Conservation (phyloP, 139 green algal genomes). For the Choricystis sp. region DNA sequence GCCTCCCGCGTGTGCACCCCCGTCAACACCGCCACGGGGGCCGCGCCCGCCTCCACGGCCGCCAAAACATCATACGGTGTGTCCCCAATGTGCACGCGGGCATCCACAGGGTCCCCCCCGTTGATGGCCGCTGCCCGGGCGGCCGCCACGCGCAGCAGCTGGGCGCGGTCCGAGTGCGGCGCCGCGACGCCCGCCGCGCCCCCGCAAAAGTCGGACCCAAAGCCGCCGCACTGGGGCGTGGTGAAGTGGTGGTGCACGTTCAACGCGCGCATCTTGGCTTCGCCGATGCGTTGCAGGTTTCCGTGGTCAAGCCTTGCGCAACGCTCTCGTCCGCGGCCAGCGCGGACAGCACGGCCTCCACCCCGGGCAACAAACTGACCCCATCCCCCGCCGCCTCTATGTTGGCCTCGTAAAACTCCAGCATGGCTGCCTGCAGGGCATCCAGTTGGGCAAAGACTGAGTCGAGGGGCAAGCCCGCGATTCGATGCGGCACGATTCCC, state of each 20-base stretch:
- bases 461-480: no score
- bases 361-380: slow-evolving; percentile 41
- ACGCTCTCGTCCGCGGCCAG: slow-evolving; percentile 13
- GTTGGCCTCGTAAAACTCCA: slow-evolving; percentile 21
- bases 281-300: slow-evolving; percentile 84
- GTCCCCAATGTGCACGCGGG: slow-evolving; percentile 51
- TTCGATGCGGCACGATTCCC: no score
- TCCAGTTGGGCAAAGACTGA: slow-evolving; percentile 18
- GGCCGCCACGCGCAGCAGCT: slow-evolving; percentile 67
- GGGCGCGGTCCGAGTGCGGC: slow-evolving; percentile 34
- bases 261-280: slow-evolving; percentile 61
- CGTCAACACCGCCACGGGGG: slow-evolving; percentile 53
- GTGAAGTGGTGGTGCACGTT: slow-evolving; percentile 61
- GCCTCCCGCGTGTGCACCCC: slow-evolving; percentile 48
- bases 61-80: slow-evolving; percentile 71
- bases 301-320: slow-evolving; percentile 62
- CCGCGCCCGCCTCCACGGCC: slow-evolving; percentile 34
- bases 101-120: not conserved
- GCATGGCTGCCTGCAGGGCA: slow-evolving; percentile 29
- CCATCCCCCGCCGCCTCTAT: slow-evolving; percentile 19
- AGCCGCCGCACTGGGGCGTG: slow-evolving; percentile 64
- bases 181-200: slow-evolving; percentile 56
- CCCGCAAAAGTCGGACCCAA: slow-evolving; percentile 50
- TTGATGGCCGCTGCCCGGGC: slow-evolving; percentile 13
- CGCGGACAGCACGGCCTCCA: slow-evolving; percentile 26